A percentile compares a stretch with the other conserved stretches of the same genome.
phyloP scores from a whole-genome alignment of 495 filamentous ascomycete genomes.

The Penicillium paradoxum region DNA sequence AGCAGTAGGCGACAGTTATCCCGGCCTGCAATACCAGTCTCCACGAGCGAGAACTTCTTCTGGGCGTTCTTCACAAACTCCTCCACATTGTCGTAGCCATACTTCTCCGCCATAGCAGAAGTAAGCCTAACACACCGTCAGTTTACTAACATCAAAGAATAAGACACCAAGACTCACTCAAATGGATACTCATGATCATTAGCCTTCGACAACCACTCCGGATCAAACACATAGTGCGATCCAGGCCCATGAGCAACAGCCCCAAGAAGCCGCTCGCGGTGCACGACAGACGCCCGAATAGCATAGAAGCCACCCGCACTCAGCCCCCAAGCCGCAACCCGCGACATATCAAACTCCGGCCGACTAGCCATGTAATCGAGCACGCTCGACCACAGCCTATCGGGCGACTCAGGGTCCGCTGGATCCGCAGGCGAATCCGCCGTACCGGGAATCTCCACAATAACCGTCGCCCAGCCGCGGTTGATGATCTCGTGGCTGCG shows the following conservation, averaged over 20 bases:
- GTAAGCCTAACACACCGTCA: slow-evolving; percentile 42
- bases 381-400: slow-evolving; percentile 52
- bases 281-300: slow-evolving; percentile 67
- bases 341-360: slow-evolving; percentile 55
- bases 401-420: slow-evolving; percentile 46
- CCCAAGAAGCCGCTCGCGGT: slow-evolving; percentile 53
- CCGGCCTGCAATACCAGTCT: slow-evolving; percentile 61
- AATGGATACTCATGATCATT: slow-evolving; percentile 80
- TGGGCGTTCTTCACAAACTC: slow-evolving; percentile 56
- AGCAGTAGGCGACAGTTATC: slow-evolving; percentile 60
- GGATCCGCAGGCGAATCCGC: slow-evolving; percentile 69
- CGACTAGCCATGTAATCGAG: slow-evolving; percentile 60
- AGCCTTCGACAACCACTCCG: slow-evolving; percentile 59
- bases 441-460: slow-evolving; percentile 75
- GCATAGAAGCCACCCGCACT: slow-evolving; percentile 76
- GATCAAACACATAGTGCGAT: slow-evolving; percentile 62
- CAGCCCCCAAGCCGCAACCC: slow-evolving; percentile 66
- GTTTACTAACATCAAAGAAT: background rate
- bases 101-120: slow-evolving; percentile 64
- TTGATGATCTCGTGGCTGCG: slow-evolving; percentile 61
- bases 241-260: slow-evolving; percentile 69
- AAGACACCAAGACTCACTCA: slow-evolving; percentile 37
- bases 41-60: slow-evolving; percentile 68
- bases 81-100: slow-evolving; percentile 57
- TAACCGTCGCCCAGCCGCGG: slow-evolving; percentile 55